phyloP scores from a whole-genome alignment of 2,329 filamentous ascomycete species.

The Plenodomus lindquistii region DNA sequence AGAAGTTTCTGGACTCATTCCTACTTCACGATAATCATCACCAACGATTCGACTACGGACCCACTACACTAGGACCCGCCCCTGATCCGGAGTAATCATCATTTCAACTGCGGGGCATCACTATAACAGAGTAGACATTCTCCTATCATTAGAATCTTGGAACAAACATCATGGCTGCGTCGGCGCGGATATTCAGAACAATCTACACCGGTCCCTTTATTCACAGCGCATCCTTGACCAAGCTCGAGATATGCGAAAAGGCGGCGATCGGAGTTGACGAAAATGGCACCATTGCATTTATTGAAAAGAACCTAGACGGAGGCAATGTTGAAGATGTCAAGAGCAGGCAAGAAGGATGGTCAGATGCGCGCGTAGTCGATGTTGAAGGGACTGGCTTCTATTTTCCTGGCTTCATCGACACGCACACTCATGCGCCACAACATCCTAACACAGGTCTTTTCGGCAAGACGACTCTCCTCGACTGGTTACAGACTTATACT shows the following conservation, averaged over 20 bases:
- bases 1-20: not conserved
- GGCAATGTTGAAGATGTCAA: conserved; percentile 19
- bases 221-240: conserved; percentile 54
- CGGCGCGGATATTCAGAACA: conserved; percentile 31
- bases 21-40: not conserved
- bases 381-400: conserved; percentile 66
- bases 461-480: conserved; percentile 86
- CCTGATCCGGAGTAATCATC: not conserved
- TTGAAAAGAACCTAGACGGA: conserved; percentile 43
- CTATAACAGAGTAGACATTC: not conserved
- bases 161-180: conserved; percentile 31
- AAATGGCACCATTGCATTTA: conserved; percentile 56
- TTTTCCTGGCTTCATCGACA: conserved; percentile 88
- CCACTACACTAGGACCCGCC: not conserved
- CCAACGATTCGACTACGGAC: not conserved
- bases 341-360: conserved; percentile 40
- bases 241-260: conserved; percentile 54
- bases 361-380: conserved; percentile 46
- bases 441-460: conserved; percentile 95
- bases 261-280: conserved; percentile 57
- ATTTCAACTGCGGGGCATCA: too few relatives aligned
- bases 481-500: conserved; percentile 93
- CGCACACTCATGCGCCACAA: conserved; percentile 92
- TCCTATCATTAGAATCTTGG: not conserved
- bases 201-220: conserved; percentile 67